Base-by-base conservation (phyloP, 2,329 filamentous ascomycete species). In the Epichloe baconii region DNA sequence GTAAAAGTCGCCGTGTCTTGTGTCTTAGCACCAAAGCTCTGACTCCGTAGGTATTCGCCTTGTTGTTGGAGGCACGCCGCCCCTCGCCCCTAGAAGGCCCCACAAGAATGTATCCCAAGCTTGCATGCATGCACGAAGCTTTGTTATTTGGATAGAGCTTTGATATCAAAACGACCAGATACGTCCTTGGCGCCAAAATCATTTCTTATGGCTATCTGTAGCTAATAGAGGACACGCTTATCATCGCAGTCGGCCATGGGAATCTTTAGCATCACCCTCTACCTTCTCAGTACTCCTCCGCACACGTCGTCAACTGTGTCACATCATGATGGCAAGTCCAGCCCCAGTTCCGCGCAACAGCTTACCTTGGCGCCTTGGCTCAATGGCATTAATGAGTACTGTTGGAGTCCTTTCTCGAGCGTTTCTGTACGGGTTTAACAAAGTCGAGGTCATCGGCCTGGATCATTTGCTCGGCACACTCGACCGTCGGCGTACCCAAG, bases 361-460 rank as follows among this genome's bases (percentile, higher is more conserved):
- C 61, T 68, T 83, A 52, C 71, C 80, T 67, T 89, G 86, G 85
- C 84, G 86, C 55, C 69, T 82, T 51, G 77, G 78, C 37, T 94
- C 89, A n/a, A 75, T 82, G 48, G 70, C 82, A 55, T 77, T 86
- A 38, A 88, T 95, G 77, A 83, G 85, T 59, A 67, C 83, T 11
- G 83, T 88, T 0, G 85, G 83, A 46, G 68, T 82, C 31, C 57
- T 94, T 6, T 88, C 81, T 52, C 80, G 86, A 54, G 75, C 72
- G 2, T 96, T 97, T 63, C 69, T 96, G 43, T 85, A 82, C 57
- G 80, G 79, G 0, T 67, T 91, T 55, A 94, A 86, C 65, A 77
- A 74, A 26, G 82, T 88, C 45, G 83, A 96, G 65, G 80, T 87
- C 5, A 76, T 82, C 59, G 91, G 91, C 1, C 71, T 94, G 54